phyloP scores from a whole-genome alignment of 2,329 filamentous ascomycete genomes.

The Xylariales sp. region DNA sequence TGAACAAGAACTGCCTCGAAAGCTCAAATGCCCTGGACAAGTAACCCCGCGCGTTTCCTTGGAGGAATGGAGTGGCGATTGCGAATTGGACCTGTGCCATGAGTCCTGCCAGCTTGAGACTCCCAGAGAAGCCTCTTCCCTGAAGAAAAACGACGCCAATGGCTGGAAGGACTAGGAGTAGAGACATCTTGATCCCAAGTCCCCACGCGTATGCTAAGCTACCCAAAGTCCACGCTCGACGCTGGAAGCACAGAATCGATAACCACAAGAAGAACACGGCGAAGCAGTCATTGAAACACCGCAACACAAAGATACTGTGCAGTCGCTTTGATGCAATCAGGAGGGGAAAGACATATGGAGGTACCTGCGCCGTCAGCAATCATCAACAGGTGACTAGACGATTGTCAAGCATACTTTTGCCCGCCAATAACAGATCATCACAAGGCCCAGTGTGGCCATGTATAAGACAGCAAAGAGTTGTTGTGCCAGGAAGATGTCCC shows the following conservation, averaged over 20 bases:
- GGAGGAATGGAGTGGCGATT: conserved; percentile 63
- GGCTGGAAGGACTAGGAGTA: conserved; percentile 78
- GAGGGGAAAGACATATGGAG: conserved; percentile 82
- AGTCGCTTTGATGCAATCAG: conserved; percentile 85
- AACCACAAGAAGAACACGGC: conserved; percentile 79
- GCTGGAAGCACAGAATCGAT: conserved; percentile 75
- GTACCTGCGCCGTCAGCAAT: conserved; percentile 48
- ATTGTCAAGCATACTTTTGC: conserved; percentile 61
- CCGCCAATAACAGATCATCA: conserved; percentile 75
- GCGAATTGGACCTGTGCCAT: conserved; percentile 75
- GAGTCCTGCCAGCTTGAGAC: conserved; percentile 63
- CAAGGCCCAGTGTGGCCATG: conserved; percentile 66
- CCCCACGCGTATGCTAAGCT: conserved; percentile 71
- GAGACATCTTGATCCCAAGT: conserved; percentile 90
- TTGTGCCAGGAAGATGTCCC: conserved; percentile 76
- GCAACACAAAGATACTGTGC: conserved; percentile 87
- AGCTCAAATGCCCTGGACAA: conserved; percentile 83
- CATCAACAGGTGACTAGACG: no score
- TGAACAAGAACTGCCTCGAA: conserved; percentile 85
- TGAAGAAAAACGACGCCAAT: conserved; percentile 73
- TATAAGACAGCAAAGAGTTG: conserved; percentile 78
- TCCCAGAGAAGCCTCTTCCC: conserved; percentile 60
- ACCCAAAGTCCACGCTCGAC: conserved; percentile 66
- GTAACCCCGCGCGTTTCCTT: conserved; percentile 64
- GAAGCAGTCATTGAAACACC: conserved; percentile 95